These are phyloP conservation scores for Aegilops tauschii DNA, from an alignment of 176 grass and related monocot genomes.

Conservation along the genomic window DNA sequence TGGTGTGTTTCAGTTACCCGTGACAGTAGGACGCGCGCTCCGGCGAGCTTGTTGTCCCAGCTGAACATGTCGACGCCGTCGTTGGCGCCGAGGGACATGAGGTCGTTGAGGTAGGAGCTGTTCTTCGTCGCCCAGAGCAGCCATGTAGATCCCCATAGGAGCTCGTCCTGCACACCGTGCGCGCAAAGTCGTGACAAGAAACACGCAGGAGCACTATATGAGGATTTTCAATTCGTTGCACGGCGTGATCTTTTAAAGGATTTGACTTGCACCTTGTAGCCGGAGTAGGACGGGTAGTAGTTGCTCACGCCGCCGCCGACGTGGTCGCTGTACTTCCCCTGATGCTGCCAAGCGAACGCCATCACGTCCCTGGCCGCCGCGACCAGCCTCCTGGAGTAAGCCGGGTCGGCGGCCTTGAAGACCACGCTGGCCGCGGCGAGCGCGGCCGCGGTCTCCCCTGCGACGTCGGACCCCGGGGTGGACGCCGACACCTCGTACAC, in stretches of 20 bases:
- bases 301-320: constrained; percentile 44
- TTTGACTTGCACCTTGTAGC: constrained; percentile 37
- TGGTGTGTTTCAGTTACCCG: constrained; percentile 31
- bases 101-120: constrained; percentile 48
- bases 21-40: constrained; percentile 67
- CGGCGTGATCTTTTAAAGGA: not conserved
- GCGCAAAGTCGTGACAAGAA: not conserved
- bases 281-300: constrained; percentile 79
- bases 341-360: constrained; percentile 49
- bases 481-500: constrained; percentile 66
- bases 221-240: not conserved
- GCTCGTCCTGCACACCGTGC: constrained; percentile 52
- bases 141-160: constrained; percentile 81
- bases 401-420: constrained; percentile 34
- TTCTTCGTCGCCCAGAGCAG: constrained; percentile 74
- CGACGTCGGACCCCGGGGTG: constrained; percentile 69
- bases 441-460: constrained; percentile 71
- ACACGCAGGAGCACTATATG: not conserved
- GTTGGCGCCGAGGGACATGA: constrained; percentile 44
- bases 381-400: constrained; percentile 41
- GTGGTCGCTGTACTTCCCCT: constrained; percentile 62
- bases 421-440: constrained; percentile 59
- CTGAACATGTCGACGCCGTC: constrained; percentile 82
- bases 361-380: constrained; percentile 48
- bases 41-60: constrained; percentile 95